Base-by-base conservation (phyloP, 2,329 filamentous ascomycete species). In the Mycosphaerella sp. region DNA sequence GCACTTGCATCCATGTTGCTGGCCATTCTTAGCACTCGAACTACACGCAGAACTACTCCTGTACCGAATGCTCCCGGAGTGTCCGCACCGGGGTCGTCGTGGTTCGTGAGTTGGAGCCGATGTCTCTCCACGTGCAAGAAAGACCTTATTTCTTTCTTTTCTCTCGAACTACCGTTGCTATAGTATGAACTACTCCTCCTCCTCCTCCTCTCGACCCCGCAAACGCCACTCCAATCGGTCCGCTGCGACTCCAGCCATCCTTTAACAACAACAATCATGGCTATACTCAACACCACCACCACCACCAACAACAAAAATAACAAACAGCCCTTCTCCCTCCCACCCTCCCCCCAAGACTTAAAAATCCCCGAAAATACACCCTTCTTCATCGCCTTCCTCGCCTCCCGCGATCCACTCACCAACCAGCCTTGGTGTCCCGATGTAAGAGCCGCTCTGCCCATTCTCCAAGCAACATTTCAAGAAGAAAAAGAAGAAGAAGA, bases 351-450 rank as follows among this genome's bases (percentile, higher is more conserved):
- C 12, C 27, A 16, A 6, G 27, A 25, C 2, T 37, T 57, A 1
- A 40, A 42, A 14, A 5, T 52, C 17, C n/a, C 48, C 2, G 14
- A 12, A 17, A 25, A 25, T 5, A 25, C 42, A 30, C 13, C 45
- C 6, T 46, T 59, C n/a, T 59, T 59, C 53, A 51, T 59, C 25
- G 55, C 53, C 5, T 59, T 56, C 18, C 46, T 59, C 3, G 55
- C 57, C 2, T 58, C 57, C 4, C 54, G 50, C 28, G 55, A 59
- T 18, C 57, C 57, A 3, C 17, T 32, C 2, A 59, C 57, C 2
- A 39, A 44, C 3, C 43, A 46, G n/a, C 49, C 57, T 8, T 59
- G 57, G 57, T 59, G 57, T 48, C 57, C 57, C 2, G 57, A 59
- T 14, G 57, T 59, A 8, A 42, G 50, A 14, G 57, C 55, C 5